Base-by-base conservation (phyloP, 108 stramenopile species). In the Cyclotella atomus region DNA sequence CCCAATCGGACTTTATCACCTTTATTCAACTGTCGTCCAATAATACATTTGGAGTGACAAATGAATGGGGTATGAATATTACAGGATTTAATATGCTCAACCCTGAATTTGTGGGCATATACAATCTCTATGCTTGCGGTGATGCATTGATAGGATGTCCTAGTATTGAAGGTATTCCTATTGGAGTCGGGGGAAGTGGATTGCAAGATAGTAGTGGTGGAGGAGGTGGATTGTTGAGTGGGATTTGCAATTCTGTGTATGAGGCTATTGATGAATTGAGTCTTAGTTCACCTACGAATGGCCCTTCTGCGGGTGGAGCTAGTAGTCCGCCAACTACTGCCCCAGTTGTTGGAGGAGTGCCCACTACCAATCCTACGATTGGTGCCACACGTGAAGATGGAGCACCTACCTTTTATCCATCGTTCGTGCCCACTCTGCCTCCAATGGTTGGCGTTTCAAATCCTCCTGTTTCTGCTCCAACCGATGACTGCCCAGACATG, bases 111-210 rank as follows among this genome's bases (percentile, higher is more conserved):
- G 35, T 75, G 8, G 62, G 73, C 3, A 23, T 69, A 0, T 82
- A 71, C 59, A 82, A 82, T 25, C 45, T 59, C 38, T 59, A 75
- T 20, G 81, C 81, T 6, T 82, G 81, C 43, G 81, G 81, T 14
- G 47, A 67, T 67, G 50, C 56, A 0, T 68, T 35, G 38, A 47
- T 59, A 8, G 81, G 63, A 0, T 82, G 81, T 82, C 68, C 73
- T 2, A 52, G 50, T 10, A 46, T 79, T 0, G 23, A 35, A 24
- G 81, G 81, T 28, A 75, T 82, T 61, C 49, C 70, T 55, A 81
- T 74, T 36, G 73, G 73, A 29, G 59, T 75, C 10, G 47, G 34
- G 21, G 64, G 69, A 20, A 33, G 17, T 17, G 32, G 32, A 3
- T 65, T 65, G 64, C 47, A 49, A 36, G 52, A 52, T 7, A 35